Evolutionary conservation across 2,329 filamentous ascomycete genomes (phyloP), one percentile per base, ranked within the genome.

Genomic region (Tolypocladium tundrense): DNA sequence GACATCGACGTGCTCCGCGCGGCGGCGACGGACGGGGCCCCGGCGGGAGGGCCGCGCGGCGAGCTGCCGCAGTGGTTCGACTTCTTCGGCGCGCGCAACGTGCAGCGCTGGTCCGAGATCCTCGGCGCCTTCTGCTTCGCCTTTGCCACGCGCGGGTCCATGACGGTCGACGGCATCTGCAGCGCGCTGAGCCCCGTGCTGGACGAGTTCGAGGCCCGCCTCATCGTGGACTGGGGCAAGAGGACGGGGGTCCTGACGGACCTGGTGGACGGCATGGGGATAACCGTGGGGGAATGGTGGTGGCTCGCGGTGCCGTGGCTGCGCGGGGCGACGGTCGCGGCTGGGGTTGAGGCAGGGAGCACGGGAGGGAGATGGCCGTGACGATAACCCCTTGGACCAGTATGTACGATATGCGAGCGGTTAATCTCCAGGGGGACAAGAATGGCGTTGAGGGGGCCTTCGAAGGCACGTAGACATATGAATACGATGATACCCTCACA

Each of bases 31-130:
- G 65, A 69, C 33, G 74, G 75, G 1, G 72, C 83, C 1, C 80
- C 80, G 0, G 67, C 66, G 0, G 60, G 67, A 16, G 75, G 77
- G 1, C 70, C 73, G 2, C 66, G 65, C 5, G 75, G 77, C 13
- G 79, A 82, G 48, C 74, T 90, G 4, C 88, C 88, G 0, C 79
- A 90, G 56, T 92, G 88, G 88, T 81, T 84, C 56, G 86, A 88
- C 68, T 84, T 91, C 60, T 83, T 87, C 60, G 85, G 82, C 9
- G 73, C 79, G 7, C 65, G 82, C 0, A 79, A 89, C 60, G 69
- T 69, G n/a, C 71, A 75, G 0, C 79, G 85, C 57, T 91, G 88
- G 87, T 78, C 81, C 57, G 80, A 84, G 61, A 77, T 87, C 13
- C 68, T 90, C 5, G 79, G 82, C 5, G 80, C 84, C 6, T 77